Evolutionary conservation across 805 yeast species (phyloP).

Genomic region (Hagleromyces aurorensis): DNA sequence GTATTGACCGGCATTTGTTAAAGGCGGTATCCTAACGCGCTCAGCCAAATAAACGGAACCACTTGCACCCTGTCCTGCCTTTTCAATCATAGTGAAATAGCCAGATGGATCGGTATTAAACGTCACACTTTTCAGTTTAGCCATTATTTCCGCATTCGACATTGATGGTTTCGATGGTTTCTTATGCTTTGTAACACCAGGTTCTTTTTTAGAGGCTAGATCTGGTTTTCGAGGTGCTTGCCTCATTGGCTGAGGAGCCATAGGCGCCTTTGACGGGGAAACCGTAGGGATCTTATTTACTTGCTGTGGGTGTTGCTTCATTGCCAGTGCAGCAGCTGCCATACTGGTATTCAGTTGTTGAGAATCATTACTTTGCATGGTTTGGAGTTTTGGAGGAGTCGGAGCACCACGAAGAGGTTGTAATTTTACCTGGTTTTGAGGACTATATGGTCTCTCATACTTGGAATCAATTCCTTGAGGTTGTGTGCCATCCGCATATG

Average conservation of each 20-base stretch:
- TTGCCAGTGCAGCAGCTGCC: constrained; percentile 34
- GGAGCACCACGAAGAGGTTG: constrained; percentile 25
- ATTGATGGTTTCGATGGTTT: constrained; percentile 52
- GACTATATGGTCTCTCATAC: background rate
- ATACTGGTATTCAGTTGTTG: constrained; percentile 20
- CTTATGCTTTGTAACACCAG: constrained; percentile 31
- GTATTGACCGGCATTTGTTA: constrained; percentile 12
- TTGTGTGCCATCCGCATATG: constrained; percentile 19
- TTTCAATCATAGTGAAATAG: constrained; percentile 64
- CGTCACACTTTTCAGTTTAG: constrained; percentile 75
- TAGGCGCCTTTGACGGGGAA: too few species aligned
- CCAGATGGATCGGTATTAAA: constrained; percentile 81
- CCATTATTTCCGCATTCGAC: constrained; percentile 83
- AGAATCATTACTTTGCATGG: constrained; percentile 1
- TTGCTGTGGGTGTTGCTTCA: constrained; percentile 13
- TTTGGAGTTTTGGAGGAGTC: constrained; percentile 15
- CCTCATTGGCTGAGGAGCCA: constrained; percentile 17
- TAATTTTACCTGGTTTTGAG: constrained; percentile 4
- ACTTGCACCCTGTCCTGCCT: constrained; percentile 96
- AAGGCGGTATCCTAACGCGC: constrained; percentile 38
- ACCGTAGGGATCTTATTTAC: constrained; percentile 4
- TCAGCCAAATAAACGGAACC: constrained; percentile 91
- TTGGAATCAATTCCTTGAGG: too few species aligned
- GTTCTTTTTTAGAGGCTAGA: constrained; percentile 18
- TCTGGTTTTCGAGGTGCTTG: constrained; percentile 29